phyloP scores from a whole-genome alignment of 805 yeast genomes.

The Teunomyces pallodes region DNA sequence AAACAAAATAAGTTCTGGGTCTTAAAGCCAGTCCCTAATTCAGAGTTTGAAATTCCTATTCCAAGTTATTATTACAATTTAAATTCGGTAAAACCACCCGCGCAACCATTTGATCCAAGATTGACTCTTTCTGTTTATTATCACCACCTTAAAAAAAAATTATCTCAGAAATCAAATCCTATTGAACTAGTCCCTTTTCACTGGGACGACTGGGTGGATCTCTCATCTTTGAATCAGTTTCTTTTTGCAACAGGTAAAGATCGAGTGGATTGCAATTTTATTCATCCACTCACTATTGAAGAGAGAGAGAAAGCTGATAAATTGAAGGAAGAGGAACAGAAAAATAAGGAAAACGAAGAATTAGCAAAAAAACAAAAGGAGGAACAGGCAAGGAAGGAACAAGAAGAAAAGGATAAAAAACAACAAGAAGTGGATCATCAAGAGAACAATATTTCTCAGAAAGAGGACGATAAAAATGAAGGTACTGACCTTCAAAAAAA shows the following conservation, averaged over 20 bases:
- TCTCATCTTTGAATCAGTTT: slow-evolving; percentile 34
- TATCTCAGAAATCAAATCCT: slow-evolving; percentile 8
- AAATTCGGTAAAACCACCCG: slow-evolving; percentile 12
- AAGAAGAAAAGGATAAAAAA: slow-evolving; percentile 2
- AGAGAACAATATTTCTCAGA: not conserved
- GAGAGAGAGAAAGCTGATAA: slow-evolving; percentile 8
- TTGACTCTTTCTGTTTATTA: slow-evolving; percentile 23
- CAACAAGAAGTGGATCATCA: slow-evolving; percentile 1
- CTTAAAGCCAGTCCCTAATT: slow-evolving; percentile 5
- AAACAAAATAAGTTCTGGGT: slow-evolving; percentile 21
- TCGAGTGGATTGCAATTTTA: slow-evolving; percentile 13
- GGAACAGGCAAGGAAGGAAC: slow-evolving; percentile 6
- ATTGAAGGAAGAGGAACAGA: slow-evolving; percentile 8
- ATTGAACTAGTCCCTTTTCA: slow-evolving; percentile 38
- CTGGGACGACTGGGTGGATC: slow-evolving; percentile 57
- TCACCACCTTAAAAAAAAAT: slow-evolving; percentile 9
- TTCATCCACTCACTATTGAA: slow-evolving; percentile 13
- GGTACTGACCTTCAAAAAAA: not conserved
- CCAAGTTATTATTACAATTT: slow-evolving; percentile 12
- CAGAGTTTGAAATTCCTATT: slow-evolving; percentile 4
- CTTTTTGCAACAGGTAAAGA: slow-evolving; percentile 7
- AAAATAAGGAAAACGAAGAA: slow-evolving; percentile 8
- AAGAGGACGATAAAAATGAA: not conserved
- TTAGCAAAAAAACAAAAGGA: slow-evolving; percentile 9
- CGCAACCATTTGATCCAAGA: slow-evolving; percentile 26